These are phyloP conservation scores for Tricholomella constricta DNA, from an alignment of 768 basidiomycete species.

Conservation along the genomic window DNA sequence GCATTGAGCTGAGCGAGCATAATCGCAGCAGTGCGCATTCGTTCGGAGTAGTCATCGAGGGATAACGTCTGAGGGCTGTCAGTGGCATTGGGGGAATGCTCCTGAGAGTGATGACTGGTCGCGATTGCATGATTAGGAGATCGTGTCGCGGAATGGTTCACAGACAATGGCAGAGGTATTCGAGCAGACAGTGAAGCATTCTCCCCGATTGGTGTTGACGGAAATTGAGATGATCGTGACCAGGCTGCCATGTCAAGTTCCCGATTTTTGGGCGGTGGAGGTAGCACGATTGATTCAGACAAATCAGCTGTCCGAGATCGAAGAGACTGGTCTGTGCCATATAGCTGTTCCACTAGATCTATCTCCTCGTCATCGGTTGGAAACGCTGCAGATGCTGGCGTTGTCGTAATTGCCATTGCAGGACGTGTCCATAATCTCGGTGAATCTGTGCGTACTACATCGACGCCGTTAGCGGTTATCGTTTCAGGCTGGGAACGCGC, in stretches of 20 bases:
- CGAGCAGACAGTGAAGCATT: conserved; percentile 15
- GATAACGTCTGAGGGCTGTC: conserved; percentile 51
- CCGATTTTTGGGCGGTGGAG: conserved; percentile 82
- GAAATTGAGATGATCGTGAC: conserved; percentile 61
- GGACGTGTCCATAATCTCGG: conserved; percentile 20
- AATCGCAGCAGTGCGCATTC: conserved; percentile 97
- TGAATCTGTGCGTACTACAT: conserved; percentile 29
- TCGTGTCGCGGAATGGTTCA: conserved; percentile 2
- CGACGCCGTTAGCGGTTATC: conserved; percentile 27
- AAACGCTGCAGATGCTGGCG: conserved; percentile 23
- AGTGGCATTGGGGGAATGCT: conserved; percentile 14
- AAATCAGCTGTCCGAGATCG: conserved; percentile 73
- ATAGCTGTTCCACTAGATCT: conserved; percentile 95
- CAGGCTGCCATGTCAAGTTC: conserved; percentile 86
- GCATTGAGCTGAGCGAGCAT: conserved; percentile 98
- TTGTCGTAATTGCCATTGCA: conserved; percentile 22
- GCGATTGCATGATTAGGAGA: conserved; percentile 6
- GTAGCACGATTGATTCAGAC: conserved; percentile 82
- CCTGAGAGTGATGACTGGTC: conserved; percentile 13
- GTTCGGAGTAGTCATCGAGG: conserved; percentile 95
- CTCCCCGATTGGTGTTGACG: conserved; percentile 34
- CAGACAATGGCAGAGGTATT: conserved; percentile 10
- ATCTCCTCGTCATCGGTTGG: conserved; percentile 78
- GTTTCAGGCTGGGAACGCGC: conserved; percentile 21
- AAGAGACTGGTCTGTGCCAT: conserved; percentile 76